These are phyloP conservation scores for Pythium rhizo-oryzae DNA, from an alignment of 352 stramenopile genomes.

Conservation along the genomic window DNA sequence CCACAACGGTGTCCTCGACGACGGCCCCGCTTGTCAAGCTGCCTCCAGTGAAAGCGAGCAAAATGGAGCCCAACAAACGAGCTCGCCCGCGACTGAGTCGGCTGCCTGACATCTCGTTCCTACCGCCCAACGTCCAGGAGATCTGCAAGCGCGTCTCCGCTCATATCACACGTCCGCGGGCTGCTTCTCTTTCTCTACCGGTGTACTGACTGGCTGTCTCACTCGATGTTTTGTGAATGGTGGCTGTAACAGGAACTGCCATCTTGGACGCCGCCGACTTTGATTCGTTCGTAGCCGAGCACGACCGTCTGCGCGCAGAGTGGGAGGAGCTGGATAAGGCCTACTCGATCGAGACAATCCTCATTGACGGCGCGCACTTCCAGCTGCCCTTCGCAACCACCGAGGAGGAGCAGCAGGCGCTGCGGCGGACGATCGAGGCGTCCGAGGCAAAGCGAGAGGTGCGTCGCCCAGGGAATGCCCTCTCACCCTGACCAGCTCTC, in stretches of 20 bases:
- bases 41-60: slow-evolving; percentile 7
- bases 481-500: too few relatives aligned
- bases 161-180: slow-evolving; percentile 44
- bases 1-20: not conserved
- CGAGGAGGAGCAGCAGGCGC: slow-evolving; percentile 15
- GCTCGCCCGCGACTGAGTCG: slow-evolving; percentile 45
- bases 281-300: slow-evolving; percentile 49
- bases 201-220: too few relatives aligned
- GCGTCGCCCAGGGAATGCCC: too few relatives aligned
- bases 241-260: slow-evolving; percentile 44
- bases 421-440: slow-evolving; percentile 6
- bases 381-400: slow-evolving; percentile 21
- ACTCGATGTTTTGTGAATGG: too few relatives aligned
- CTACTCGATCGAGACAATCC: slow-evolving; percentile 30
- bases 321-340: slow-evolving; percentile 74
- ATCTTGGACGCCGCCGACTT: slow-evolving; percentile 73
- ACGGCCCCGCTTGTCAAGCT: not conserved
- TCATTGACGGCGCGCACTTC: slow-evolving; percentile 24
- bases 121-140: slow-evolving; percentile 41
- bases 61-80: slow-evolving; percentile 41
- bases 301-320: slow-evolving; percentile 50
- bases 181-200: too few relatives aligned
- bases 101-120: slow-evolving; percentile 56
- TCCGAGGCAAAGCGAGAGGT: slow-evolving; percentile 28
- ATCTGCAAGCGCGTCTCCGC: slow-evolving; percentile 60